Base-by-base conservation (phyloP, 2,329 filamentous ascomycete species). In the Penicillium glabrum region DNA sequence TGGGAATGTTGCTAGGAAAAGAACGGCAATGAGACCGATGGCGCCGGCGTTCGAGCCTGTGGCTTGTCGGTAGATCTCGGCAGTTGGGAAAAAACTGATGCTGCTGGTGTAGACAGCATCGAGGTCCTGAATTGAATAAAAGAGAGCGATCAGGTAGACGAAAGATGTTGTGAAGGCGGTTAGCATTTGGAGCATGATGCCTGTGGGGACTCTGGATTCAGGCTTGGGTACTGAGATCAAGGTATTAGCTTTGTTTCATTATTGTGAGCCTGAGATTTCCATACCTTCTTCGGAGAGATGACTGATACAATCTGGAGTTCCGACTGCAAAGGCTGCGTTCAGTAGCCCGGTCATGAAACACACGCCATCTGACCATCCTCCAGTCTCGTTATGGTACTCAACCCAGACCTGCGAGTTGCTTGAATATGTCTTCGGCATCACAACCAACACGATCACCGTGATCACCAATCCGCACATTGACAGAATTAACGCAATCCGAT, bases 251-350 rank as follows among this genome's bases (percentile, higher is more conserved):
- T 46, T 23, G 50, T 33, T 19, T 43, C n/a, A 16, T 21, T 2
- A 1, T 5, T 19, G 13, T 27, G 10, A 21, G 19, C 5, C 11
- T 14, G 11, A 13, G 39, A 21, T 10, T 26, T 21, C 2, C 1
- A 9, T 58, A 71, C 69, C 68, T 58, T 88, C 85, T 69, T 88
- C 85, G 0, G 83, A 81, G 24, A 88, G 62, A 65, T 88, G 86
- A 2, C 81, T 83, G 11, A 85, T 82, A 44, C 83, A 85, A 62
- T 89, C 86, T 0, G 86, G 84, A 1, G 83, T 82, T 3, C 86
- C 87, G 7, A 89, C 82, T n/a, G 83, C 81, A 65, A 83, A 89
- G 0, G 86, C 86, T 1, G 85, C 86, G 61, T 89, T 89, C 26
- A 88, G 73, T 48, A 87, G 81, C 4, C 85, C 85, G 0, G 82